Evolutionary conservation across 441 rosid species (phyloP).

Genomic region (Corymbia citriodora): DNA sequence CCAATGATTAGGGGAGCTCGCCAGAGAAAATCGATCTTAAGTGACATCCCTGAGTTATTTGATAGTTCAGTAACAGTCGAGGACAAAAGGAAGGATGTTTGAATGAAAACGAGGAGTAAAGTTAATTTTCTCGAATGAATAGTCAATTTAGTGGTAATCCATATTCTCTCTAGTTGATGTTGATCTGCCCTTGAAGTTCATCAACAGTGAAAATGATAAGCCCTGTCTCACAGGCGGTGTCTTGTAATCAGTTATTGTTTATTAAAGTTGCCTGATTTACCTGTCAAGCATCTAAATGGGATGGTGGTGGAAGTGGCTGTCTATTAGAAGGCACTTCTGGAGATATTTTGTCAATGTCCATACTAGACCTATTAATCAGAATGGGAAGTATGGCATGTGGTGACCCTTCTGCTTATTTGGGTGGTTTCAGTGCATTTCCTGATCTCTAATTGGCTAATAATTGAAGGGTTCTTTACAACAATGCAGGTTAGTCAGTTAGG

Average conservation of each 20-base stretch:
- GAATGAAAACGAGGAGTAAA: background rate
- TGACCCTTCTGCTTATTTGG: background rate
- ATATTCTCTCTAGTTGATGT: background rate
- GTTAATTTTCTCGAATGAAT: background rate
- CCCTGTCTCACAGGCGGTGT: background rate
- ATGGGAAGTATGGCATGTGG: background rate
- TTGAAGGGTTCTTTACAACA: background rate
- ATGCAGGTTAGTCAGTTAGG: conserved; percentile 92
- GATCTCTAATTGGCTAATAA: background rate
- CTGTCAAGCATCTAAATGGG: background rate
- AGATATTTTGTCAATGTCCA: background rate
- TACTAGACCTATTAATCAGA: background rate
- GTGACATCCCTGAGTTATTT: background rate
- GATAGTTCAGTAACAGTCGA: background rate
- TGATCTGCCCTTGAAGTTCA: background rate
- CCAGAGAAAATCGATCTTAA: background rate
- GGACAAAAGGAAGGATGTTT: background rate
- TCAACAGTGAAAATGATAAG: background rate
- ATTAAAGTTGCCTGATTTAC: background rate
- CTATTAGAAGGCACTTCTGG: background rate
- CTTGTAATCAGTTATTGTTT: background rate
- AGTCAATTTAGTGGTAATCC: background rate
- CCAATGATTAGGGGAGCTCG: background rate
- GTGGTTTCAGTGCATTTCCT: background rate
- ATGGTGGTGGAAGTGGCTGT: background rate